Conservation (phyloP, 2,329 filamentous ascomycete genomes). For the Stagonosporopsis tanaceti region DNA sequence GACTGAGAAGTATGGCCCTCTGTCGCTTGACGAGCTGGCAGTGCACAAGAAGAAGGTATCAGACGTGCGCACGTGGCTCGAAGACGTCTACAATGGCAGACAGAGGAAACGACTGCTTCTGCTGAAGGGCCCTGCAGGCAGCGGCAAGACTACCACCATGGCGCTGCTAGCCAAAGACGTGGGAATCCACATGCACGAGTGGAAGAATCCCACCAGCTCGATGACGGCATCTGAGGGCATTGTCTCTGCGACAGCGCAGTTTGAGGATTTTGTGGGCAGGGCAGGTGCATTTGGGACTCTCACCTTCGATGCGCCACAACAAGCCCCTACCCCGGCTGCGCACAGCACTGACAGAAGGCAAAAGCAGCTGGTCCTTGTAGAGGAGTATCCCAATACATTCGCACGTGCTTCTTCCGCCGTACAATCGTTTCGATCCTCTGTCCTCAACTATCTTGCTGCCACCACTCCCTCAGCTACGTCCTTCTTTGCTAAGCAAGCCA, state of each 20-base stretch:
- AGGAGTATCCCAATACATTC: slow-evolving; percentile 61
- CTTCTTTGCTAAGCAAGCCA: slow-evolving; percentile 45
- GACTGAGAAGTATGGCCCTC: slow-evolving; percentile 84
- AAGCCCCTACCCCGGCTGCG: slow-evolving; percentile 20
- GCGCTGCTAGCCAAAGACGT: slow-evolving; percentile 79
- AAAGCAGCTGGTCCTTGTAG: slow-evolving; percentile 56
- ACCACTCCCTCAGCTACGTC: slow-evolving; percentile 66
- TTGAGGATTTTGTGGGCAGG: slow-evolving; percentile 88
- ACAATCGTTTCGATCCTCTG: slow-evolving; percentile 70
- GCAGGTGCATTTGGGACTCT: slow-evolving; percentile 82
- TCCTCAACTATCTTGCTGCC: slow-evolving; percentile 77
- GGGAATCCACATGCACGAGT: slow-evolving; percentile 81
- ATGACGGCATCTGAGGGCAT: slow-evolving; percentile 68
- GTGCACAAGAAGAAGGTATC: slow-evolving; percentile 94
- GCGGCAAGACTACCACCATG: slow-evolving; percentile 90
- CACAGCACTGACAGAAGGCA: slow-evolving; percentile 30
- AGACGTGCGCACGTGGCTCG: slow-evolving; percentile 85
- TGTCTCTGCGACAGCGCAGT: slow-evolving; percentile 77
- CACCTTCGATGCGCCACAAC: slow-evolving; percentile 52
- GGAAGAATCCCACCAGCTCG: slow-evolving; percentile 80
- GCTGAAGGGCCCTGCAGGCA: slow-evolving; percentile 88
- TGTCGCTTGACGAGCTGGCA: slow-evolving; percentile 80
- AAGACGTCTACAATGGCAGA: slow-evolving; percentile 71
- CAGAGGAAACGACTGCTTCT: slow-evolving; percentile 75
- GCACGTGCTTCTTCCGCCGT: slow-evolving; percentile 54